A percentile compares a stretch with the other conserved stretches of the same genome.
Conservation (phyloP, 1,139 yeast species). For the Sugiyamaella novakii region DNA sequence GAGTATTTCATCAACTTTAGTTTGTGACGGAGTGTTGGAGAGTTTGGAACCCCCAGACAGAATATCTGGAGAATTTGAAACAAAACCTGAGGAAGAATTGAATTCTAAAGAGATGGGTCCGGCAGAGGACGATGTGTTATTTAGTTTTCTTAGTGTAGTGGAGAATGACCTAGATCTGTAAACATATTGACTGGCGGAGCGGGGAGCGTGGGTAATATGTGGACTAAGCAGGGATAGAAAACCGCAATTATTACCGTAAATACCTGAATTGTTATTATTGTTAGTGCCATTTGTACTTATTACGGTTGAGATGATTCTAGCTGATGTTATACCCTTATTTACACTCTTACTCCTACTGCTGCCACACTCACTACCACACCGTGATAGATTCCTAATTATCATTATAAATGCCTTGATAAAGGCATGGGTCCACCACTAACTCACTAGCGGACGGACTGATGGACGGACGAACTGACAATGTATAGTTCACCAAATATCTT, state of each 20-base stretch:
- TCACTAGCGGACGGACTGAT: too few relatives aligned
- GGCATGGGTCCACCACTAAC: too few relatives aligned
- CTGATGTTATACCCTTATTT: too few relatives aligned
- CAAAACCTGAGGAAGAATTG: background rate
- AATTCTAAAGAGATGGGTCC: background rate
- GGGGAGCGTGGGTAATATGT: too few relatives aligned
- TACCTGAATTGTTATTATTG: too few relatives aligned
- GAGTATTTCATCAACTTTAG: background rate
- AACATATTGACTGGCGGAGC: too few relatives aligned
- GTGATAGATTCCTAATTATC: background rate
- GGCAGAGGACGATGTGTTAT: background rate
- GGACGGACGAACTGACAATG: too few relatives aligned
- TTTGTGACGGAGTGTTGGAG: background rate
- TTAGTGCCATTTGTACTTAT: too few relatives aligned
- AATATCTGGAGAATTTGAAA: background rate
- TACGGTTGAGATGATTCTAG: too few relatives aligned
- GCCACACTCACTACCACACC: background rate
- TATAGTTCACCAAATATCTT: too few relatives aligned
- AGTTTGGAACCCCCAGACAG: background rate
- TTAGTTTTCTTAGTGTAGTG: background rate
- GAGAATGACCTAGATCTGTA: conserved; percentile 2
- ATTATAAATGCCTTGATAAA: background rate
- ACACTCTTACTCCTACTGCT: background rate
- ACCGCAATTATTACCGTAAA: too few relatives aligned
- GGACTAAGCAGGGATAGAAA: too few relatives aligned